Conservation (phyloP, 1,139 yeast species). For the Debaryomyces sp. region DNA sequence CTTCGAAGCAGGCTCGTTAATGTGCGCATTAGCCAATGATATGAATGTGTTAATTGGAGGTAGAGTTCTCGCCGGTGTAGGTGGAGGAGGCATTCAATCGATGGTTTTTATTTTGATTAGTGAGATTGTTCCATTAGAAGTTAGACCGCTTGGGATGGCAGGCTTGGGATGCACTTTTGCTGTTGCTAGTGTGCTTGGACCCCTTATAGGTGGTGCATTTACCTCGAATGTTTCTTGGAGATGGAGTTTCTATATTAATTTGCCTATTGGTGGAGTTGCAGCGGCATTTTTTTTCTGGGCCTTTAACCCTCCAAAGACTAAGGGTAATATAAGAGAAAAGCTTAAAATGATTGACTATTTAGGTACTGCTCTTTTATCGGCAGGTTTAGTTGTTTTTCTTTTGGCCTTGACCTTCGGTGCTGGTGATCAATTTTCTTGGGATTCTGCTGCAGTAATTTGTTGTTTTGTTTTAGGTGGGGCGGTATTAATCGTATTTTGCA, state of each 20-base stretch:
- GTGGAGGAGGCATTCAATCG: slow-evolving; percentile 48
- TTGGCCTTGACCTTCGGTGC: slow-evolving; percentile 50
- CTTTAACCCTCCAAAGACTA: slow-evolving; percentile 38
- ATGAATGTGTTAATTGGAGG: slow-evolving; percentile 43
- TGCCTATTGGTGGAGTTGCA: slow-evolving; percentile 43
- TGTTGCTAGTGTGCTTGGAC: slow-evolving; percentile 57
- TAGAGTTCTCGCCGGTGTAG: slow-evolving; percentile 47
- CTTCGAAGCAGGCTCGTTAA: slow-evolving; percentile 43
- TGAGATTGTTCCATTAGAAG: slow-evolving; percentile 43
- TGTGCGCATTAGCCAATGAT: slow-evolving; percentile 42
- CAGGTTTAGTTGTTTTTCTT: slow-evolving; percentile 49
- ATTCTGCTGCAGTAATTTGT: slow-evolving; percentile 49
- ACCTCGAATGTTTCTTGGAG: slow-evolving; percentile 51
- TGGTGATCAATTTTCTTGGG: slow-evolving; percentile 47
- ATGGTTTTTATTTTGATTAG: slow-evolving; percentile 47
- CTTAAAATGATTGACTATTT: slow-evolving; percentile 48
- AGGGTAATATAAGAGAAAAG: slow-evolving; percentile 28
- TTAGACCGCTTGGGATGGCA: slow-evolving; percentile 37
- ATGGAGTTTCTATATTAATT: slow-evolving; percentile 27
- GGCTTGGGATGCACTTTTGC: slow-evolving; percentile 41
- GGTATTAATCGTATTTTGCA: slow-evolving; percentile 18
- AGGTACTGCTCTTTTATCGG: slow-evolving; percentile 50
- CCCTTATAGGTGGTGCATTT: slow-evolving; percentile 57
- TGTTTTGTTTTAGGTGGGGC: slow-evolving; percentile 50
- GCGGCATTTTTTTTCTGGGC: slow-evolving; percentile 25